Conservation (phyloP, 1,139 yeast genomes). For the Pneumocystis wakefieldiae region DNA sequence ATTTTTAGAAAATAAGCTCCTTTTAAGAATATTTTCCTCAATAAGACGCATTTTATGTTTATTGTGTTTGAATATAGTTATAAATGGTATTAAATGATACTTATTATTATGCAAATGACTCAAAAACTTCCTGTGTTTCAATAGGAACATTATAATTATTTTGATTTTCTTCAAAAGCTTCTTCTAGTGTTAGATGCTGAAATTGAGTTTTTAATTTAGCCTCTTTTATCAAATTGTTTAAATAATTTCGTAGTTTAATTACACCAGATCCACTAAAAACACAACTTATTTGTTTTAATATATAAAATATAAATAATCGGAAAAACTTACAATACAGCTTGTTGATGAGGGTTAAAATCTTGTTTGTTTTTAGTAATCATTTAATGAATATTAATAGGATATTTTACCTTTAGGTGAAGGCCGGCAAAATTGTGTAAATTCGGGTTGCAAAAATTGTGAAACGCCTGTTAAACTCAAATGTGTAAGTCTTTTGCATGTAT, state of each 20-base stretch:
- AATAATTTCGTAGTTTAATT: slow-evolving; percentile 47
- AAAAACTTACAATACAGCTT: slow-evolving; percentile 39
- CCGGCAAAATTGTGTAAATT: slow-evolving; percentile 75
- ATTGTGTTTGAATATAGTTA: neutral
- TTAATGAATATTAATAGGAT: neutral
- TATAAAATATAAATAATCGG: neutral
- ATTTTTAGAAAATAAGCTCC: neutral
- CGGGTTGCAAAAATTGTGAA: slow-evolving; percentile 69
- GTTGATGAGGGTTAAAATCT: slow-evolving; percentile 80
- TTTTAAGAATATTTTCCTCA: neutral
- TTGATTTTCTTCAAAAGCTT: neutral
- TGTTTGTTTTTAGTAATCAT: slow-evolving; percentile 22
- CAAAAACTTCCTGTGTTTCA: neutral
- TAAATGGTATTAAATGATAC: neutral
- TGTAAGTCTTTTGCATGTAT: slow-evolving; percentile 71
- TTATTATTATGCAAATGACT: neutral
- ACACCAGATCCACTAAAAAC: slow-evolving; percentile 92
- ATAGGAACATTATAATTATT: neutral
- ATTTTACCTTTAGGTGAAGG: slow-evolving; percentile 47
- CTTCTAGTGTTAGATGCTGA: neutral
- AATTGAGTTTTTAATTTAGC: neutral
- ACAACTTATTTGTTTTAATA: slow-evolving; percentile 28
- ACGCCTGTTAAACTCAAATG: slow-evolving; percentile 90
- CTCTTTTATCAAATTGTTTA: slow-evolving; percentile 25
- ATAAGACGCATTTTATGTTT: neutral